Base-by-base conservation (phyloP, 495 filamentous ascomycete genomes). In the Penicillium turbatum region DNA sequence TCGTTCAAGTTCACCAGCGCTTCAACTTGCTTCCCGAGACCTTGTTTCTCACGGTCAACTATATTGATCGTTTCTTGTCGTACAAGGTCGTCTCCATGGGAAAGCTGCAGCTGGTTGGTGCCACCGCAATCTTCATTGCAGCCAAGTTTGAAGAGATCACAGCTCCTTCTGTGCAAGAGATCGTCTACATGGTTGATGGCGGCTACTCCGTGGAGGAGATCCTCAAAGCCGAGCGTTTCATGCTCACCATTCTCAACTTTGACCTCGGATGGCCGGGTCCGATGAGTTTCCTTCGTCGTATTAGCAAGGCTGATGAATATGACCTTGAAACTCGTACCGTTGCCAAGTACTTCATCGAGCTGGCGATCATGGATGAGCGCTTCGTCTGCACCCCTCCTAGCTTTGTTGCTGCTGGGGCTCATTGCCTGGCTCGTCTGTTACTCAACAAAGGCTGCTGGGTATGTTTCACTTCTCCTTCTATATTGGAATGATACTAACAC, bases 101-200 rank as follows among this genome's bases (percentile, higher is more conserved):
- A 37, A 98, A 97, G 76, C 78, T 98, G 16, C 93, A 98, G 72
- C 82, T 98, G 24, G 95, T 97, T 19, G 93, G 93, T 36, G 93
- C 93, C 11, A 97, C 95, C 9, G 93, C 93, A 6, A 86, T 98
- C 60, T 92, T 97, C 59, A 85, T 98, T 50, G 93, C 93, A 2
- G 89, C 95, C 58, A 98, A 98, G 72, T 97, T 97, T 62, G 93
- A 98, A 69, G 93, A 98, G 71, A 95, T 97, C 72, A 95, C 95
- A 68, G 92, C 90, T 63, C 93, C 93, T 8, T 93, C 95, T 0
- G 83, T 97, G 10, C 80, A 86, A 50, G 93, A 98, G 75, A 95
- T 98, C 63, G 88, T 96, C 50, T 97, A 90, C 78, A 98, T 98
- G 93, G 93, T 98, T 32, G 92, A 98, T 68, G 80, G 83, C 9